These are phyloP conservation scores for Sugiyamaella grinbergsii DNA, from an alignment of 1,139 yeast genomes.

Conservation along the genomic window DNA sequence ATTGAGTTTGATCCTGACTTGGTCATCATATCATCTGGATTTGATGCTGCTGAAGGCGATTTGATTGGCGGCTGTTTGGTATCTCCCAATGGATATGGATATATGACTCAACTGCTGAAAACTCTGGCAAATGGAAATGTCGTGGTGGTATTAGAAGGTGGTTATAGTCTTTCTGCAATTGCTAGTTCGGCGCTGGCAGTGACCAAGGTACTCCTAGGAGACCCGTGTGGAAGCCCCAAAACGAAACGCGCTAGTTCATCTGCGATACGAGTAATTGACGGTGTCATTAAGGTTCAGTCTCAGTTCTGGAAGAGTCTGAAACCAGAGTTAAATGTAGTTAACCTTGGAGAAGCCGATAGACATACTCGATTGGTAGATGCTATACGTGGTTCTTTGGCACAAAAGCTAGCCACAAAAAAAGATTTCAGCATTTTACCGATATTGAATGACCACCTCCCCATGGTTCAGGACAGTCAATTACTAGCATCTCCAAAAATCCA, in stretches of 20 bases:
- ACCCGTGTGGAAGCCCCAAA: constrained; percentile 80
- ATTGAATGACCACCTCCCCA: constrained; percentile 17
- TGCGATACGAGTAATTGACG: constrained; percentile 82
- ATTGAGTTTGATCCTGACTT: constrained; percentile 90
- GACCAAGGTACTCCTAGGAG: constrained; percentile 88
- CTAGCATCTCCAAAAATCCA: constrained; percentile 76
- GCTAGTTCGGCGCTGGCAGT: constrained; percentile 91
- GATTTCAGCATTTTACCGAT: constrained; percentile 18
- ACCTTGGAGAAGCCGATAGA: constrained; percentile 24
- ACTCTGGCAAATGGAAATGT: constrained; percentile 84
- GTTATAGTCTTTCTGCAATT: constrained; percentile 89
- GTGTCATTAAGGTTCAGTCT: constrained; percentile 78
- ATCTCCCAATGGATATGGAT: constrained; percentile 93
- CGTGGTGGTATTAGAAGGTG: constrained; percentile 93
- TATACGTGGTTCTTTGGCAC: constrained; percentile 15
- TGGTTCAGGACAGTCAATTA: constrained; percentile 50
- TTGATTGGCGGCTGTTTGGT: constrained; percentile 97
- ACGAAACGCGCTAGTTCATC: constrained; percentile 65
- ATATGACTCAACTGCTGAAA: constrained; percentile 91
- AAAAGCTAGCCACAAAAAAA: constrained; percentile 10
- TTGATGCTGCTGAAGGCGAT: constrained; percentile 99
- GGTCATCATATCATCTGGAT: constrained; percentile 90
- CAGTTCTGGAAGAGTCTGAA: constrained; percentile 84
- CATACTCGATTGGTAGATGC: constrained; percentile 21
- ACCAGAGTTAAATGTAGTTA: constrained; percentile 59